Evolutionary conservation across 2,329 filamentous ascomycete species (phyloP), one percentile per base, ranked within the genome.

Genomic region (Dryadomyces sulphureus): DNA sequence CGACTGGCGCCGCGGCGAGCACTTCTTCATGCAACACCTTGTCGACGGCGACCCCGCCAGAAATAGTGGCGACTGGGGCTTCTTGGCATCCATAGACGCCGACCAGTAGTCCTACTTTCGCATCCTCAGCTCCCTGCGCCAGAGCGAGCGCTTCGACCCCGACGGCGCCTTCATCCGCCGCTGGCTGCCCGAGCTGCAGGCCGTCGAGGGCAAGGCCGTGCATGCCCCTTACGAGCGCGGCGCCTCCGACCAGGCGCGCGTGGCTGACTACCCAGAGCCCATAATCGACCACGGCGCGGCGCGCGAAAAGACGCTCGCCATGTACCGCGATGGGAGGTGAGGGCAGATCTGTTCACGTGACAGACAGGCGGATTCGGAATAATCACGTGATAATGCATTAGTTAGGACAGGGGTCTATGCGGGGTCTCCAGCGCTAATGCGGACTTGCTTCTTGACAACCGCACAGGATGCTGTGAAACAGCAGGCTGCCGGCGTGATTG

Each of bases 101-200:
- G 59, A 62, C 21, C 59, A 58, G 1, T 57, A 94, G 61, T 87
- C 88, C 0, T 94, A 93, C 59, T 94, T 94, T 52, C 73, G 87
- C 7, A 84, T 94, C 44, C 94, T 94, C 63, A 94, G 93, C 55
- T 88, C 88, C 0, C 59, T 87, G 39, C 64, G 85, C 17, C 88
- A 94, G 65, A 86, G 82, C 54, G 84, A 92, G 68, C 89, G 83
- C 62, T 94, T 93, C 54, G 88, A 94, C 57, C 66, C 73, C 0
- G 68, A 81, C 0, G 89, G 87, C 0, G 75, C 77, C 16, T 94
- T 90, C 59, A 93, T 94, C 47, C 72, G 83, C 34, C 77, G 76
- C 49, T 94, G 87, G 87, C 69, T 94, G 8, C 79, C 79, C 0
- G 88, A 94, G 63, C 64, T 94, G 17, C 25, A 41, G 9, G 25